phyloP scores from a whole-genome alignment of 169 alveolate genomes.

The Cryptosporidium bovis region DNA sequence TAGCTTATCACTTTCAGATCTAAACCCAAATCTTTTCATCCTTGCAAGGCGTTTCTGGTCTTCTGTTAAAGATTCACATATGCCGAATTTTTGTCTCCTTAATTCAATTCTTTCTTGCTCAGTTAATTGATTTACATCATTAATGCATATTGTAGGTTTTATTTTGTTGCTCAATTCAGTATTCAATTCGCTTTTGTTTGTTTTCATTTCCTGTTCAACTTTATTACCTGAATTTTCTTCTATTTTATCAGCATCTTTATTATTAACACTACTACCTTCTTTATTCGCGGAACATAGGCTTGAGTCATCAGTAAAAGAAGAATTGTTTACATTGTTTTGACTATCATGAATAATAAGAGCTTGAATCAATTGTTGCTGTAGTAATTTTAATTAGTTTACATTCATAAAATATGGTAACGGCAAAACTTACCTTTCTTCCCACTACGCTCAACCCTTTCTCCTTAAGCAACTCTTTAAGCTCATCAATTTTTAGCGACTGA shows the following conservation, averaged over 20 bases:
- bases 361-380: constrained; percentile 60
- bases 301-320: neutral
- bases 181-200: neutral
- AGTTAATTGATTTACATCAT: constrained; percentile 18
- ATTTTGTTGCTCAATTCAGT: neutral
- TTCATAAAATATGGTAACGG: neutral
- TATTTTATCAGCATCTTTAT: neutral
- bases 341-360: constrained; percentile 51
- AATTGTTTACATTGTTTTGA: constrained; percentile 4
- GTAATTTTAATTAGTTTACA: neutral
- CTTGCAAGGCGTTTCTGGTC: constrained; percentile 53
- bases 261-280: neutral
- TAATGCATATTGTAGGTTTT: constrained; percentile 24
- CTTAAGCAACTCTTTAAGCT: constrained; percentile 53
- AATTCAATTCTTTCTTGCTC: constrained; percentile 64
- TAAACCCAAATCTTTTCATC: constrained; percentile 31
- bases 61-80: constrained; percentile 6
- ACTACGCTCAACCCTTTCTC: constrained; percentile 53
- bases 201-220: constrained; percentile 1
- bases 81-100: constrained; percentile 65
- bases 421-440: constrained; percentile 62
- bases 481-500: constrained; percentile 52
- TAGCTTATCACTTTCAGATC: constrained; percentile 31
- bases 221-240: neutral
- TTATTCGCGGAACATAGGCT: neutral